These are phyloP conservation scores for Amylostereum areolatum DNA, from an alignment of 1,284 basidiomycete species.

Conservation along the genomic window DNA sequence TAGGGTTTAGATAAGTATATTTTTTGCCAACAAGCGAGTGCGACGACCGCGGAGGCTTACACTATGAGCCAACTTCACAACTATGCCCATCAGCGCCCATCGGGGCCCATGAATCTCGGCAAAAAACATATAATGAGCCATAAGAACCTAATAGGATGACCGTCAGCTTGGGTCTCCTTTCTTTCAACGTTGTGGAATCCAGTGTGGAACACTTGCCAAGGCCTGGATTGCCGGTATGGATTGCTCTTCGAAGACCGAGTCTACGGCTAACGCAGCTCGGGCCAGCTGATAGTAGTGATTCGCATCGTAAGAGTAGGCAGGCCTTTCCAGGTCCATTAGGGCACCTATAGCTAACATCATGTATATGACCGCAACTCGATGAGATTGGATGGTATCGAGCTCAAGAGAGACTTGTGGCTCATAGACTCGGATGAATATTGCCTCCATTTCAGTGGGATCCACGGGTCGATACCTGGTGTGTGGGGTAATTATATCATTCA, in stretches of 20 bases:
- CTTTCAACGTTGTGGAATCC: conserved; percentile 16
- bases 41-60: conserved; percentile 34
- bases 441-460: conserved; percentile 46
- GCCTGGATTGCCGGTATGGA: conserved; percentile 58
- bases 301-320: conserved; percentile 43
- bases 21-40: not conserved
- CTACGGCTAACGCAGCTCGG: conserved; percentile 50
- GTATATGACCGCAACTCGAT: conserved; percentile 32
- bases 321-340: conserved; percentile 38
- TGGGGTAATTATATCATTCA: not conserved
- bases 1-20: conserved; percentile 9
- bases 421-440: conserved; percentile 49
- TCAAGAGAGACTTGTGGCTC: conserved; percentile 32
- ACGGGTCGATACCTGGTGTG: conserved; percentile 55
- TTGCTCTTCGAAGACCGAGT: conserved; percentile 59
- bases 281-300: conserved; percentile 55
- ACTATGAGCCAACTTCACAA: conserved; percentile 62
- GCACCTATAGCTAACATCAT: conserved; percentile 28
- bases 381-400: conserved; percentile 38
- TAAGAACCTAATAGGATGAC: conserved; percentile 41
- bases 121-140: conserved; percentile 68
- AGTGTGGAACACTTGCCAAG: conserved; percentile 39
- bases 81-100: conserved; percentile 64
- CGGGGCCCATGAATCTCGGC: conserved; percentile 58
- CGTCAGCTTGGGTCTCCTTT: conserved; percentile 1